These are phyloP conservation scores for Marchantia polymorpha DNA, from an alignment of 225 moss, liverwort and hornwort species.

Conservation along the genomic window DNA sequence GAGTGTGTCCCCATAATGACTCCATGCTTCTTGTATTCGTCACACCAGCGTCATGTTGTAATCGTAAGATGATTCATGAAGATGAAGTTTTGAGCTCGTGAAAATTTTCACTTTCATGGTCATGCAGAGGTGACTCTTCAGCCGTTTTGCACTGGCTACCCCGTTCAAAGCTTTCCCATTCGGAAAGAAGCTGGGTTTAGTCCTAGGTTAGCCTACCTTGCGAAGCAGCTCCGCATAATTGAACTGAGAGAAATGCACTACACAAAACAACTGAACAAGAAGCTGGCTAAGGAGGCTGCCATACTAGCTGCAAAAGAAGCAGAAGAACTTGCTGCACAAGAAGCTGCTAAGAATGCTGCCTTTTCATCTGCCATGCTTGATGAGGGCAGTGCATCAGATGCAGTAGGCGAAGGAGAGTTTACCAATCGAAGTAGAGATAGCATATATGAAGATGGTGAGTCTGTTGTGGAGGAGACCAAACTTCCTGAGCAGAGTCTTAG, in stretches of 20 bases:
- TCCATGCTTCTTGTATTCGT: not conserved
- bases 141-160: constrained; percentile 63
- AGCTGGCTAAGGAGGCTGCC: constrained; percentile 31
- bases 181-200: constrained; percentile 33
- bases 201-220: constrained; percentile 36
- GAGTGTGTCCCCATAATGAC: too few relatives aligned
- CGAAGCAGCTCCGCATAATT: constrained; percentile 53
- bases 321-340: constrained; percentile 42
- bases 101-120: not conserved
- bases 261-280: constrained; percentile 48
- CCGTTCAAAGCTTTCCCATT: constrained; percentile 66
- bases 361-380: constrained; percentile 28
- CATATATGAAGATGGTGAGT: constrained; percentile 26
- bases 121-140: constrained; percentile 46
- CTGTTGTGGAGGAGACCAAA: not conserved
- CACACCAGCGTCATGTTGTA: too few relatives aligned
- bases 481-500: constrained; percentile 12
- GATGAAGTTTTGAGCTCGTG: too few relatives aligned
- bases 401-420: not conserved
- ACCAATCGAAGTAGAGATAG: constrained; percentile 31
- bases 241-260: constrained; percentile 81
- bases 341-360: constrained; percentile 48
- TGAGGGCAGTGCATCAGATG: constrained; percentile 30
- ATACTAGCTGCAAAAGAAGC: constrained; percentile 46
- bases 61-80: too few relatives aligned